Conservation (phyloP, 352 stramenopile genomes). For the Globisporangium cystogenes region DNA sequence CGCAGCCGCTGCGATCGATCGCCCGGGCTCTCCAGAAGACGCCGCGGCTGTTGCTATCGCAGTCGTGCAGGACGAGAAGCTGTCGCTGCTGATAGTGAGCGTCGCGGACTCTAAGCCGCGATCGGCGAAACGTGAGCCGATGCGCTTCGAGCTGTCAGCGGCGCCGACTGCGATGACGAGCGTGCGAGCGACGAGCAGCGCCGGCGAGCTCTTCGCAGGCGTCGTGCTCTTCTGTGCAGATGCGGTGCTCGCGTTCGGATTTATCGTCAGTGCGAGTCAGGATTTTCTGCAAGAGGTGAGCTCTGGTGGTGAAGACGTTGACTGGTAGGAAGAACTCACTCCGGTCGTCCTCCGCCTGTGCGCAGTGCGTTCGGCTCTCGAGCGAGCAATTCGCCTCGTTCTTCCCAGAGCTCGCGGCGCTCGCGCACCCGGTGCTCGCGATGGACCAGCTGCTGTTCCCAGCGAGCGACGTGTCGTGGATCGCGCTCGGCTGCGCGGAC, state of each 20-base stretch:
- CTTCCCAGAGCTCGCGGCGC: constrained; percentile 63
- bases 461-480: constrained; percentile 26
- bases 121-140: constrained; percentile 6
- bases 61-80: constrained; percentile 32
- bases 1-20: constrained; percentile 38
- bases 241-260: constrained; percentile 59
- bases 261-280: constrained; percentile 18
- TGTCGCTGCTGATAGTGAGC: constrained; percentile 25
- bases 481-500: constrained; percentile 67
- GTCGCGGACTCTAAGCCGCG: neutral
- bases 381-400: constrained; percentile 62
- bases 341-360: neutral
- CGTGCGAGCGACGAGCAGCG: constrained; percentile 21
- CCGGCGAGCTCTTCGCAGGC: constrained; percentile 36
- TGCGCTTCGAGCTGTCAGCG: constrained; percentile 50
- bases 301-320: too few species aligned
- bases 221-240: constrained; percentile 58
- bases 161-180: constrained; percentile 50
- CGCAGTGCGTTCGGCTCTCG: constrained; percentile 38
- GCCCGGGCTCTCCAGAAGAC: constrained; percentile 20
- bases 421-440: constrained; percentile 45
- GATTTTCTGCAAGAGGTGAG: neutral
- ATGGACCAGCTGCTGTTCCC: constrained; percentile 29
- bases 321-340: neutral
- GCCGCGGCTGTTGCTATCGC: constrained; percentile 29